Conservation (phyloP, 345 rosid genomes). For the Euphorbia pulcherrima region DNA sequence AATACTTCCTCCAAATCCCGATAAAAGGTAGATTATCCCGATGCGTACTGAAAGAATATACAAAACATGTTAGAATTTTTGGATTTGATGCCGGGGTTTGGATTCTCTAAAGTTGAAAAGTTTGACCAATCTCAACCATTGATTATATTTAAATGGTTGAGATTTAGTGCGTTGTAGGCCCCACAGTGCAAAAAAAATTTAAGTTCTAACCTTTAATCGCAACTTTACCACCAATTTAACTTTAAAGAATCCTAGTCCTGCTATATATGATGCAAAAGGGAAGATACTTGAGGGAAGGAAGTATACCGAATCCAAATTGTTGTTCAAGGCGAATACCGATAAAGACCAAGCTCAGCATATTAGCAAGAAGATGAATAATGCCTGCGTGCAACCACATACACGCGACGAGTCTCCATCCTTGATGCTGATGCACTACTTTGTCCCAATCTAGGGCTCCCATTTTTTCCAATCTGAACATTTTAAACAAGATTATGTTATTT, state of each 20-base stretch:
- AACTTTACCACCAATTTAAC: no score
- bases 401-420: slow-evolving; percentile 82
- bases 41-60: slow-evolving; percentile 55
- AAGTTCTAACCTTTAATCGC: no score
- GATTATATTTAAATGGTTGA: no score
- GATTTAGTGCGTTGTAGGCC: no score
- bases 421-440: slow-evolving; percentile 64
- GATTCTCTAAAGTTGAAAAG: no score
- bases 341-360: slow-evolving; percentile 78
- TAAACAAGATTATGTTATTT: no score
- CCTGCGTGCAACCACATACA: slow-evolving; percentile 99
- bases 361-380: slow-evolving; percentile 80
- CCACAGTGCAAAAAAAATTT: no score
- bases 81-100: no score
- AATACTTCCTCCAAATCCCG: slow-evolving; percentile 86
- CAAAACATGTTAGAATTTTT: neutral
- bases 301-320: slow-evolving; percentile 84
- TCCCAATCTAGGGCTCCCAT: slow-evolving; percentile 77
- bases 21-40: slow-evolving; percentile 64
- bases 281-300: slow-evolving; percentile 3
- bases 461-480: slow-evolving; percentile 82
- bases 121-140: no score
- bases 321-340: slow-evolving; percentile 92
- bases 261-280: neutral
- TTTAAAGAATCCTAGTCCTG: neutral